These are phyloP conservation scores for Beta lomatogona DNA, from an alignment of 179 eudicot genomes.

Conservation along the genomic window DNA sequence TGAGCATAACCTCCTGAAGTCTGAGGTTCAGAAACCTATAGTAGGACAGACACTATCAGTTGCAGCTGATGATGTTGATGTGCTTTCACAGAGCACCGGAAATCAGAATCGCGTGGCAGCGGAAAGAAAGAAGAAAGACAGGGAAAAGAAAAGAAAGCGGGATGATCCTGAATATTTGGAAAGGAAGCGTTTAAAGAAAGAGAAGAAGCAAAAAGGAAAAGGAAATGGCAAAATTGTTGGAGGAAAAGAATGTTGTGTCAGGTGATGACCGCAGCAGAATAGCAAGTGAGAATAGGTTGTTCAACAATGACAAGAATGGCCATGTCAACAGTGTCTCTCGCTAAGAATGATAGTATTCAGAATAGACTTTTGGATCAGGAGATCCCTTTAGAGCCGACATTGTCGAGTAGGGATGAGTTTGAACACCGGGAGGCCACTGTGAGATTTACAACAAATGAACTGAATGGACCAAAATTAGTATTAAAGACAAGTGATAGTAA, in stretches of 20 bases:
- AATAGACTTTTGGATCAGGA: slow-evolving; percentile 13
- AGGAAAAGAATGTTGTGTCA: slow-evolving; percentile 19
- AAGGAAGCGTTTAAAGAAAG: slow-evolving; percentile 75
- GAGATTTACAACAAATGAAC: slow-evolving; percentile 25
- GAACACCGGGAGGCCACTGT: slow-evolving; percentile 18
- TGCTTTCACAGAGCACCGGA: slow-evolving; percentile 32
- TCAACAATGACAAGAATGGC: slow-evolving; percentile 21
- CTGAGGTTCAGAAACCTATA: slow-evolving; percentile 19
- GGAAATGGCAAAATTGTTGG: slow-evolving; percentile 58
- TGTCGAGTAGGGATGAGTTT: slow-evolving; percentile 8
- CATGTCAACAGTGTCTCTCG: slow-evolving; percentile 19
- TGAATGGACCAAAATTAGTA: slow-evolving; percentile 35
- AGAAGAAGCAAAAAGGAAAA: slow-evolving; percentile 77
- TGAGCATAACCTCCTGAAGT: slow-evolving; percentile 31
- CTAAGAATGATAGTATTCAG: slow-evolving; percentile 7
- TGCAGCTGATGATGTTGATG: slow-evolving; percentile 34
- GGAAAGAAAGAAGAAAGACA: slow-evolving; percentile 45
- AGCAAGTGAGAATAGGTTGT: not conserved
- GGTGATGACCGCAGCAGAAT: slow-evolving; percentile 4
- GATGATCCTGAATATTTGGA: slow-evolving; percentile 79
- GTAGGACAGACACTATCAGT: slow-evolving; percentile 30
- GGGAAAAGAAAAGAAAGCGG: slow-evolving; percentile 61
- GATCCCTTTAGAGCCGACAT: slow-evolving; percentile 5
- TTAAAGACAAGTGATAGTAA: slow-evolving; percentile 33
- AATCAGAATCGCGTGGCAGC: slow-evolving; percentile 30